phyloP scores from a whole-genome alignment of 371 early-diverging fungal species.

The Rhizopus arrhizus region DNA sequence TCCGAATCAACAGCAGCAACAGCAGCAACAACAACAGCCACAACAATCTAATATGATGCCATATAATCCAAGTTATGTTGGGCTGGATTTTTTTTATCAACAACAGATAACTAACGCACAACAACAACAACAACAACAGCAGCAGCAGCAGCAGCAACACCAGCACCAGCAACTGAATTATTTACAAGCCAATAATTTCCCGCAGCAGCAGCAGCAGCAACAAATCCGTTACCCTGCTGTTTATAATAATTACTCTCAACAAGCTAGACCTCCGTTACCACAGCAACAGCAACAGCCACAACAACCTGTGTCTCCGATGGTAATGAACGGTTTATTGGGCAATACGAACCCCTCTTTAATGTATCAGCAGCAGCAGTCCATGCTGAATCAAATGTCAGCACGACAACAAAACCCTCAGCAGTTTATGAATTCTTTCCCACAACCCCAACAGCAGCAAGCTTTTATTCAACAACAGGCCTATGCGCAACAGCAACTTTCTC shows the following conservation, averaged over 20 bases:
- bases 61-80: slow-evolving; percentile 7
- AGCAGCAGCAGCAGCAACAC: too few species aligned
- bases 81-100: slow-evolving; percentile 6
- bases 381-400: slow-evolving; percentile 5
- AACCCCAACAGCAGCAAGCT: too few species aligned
- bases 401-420: too few species aligned
- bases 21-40: not conserved
- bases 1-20: slow-evolving; percentile 23
- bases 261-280: not conserved
- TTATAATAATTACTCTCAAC: not conserved
- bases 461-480: not conserved
- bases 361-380: slow-evolving; percentile 4
- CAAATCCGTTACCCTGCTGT: slow-evolving; percentile 1
- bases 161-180: slow-evolving; percentile 14
- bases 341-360: slow-evolving; percentile 1
- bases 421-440: too few species aligned
- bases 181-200: slow-evolving; percentile 13
- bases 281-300: slow-evolving; percentile 9
- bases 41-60: slow-evolving; percentile 7
- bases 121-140: not conserved
- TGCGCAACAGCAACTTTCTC: slow-evolving; percentile 6
- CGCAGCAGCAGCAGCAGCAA: slow-evolving; percentile 19
- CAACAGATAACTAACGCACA: slow-evolving; percentile 1
- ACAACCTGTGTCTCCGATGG: slow-evolving; percentile 14
- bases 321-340: slow-evolving; percentile 11